Evolutionary conservation across 2,329 filamentous ascomycete species (phyloP), one percentile per base, ranked within the genome.

Genomic region (Penicillium sp.): DNA sequence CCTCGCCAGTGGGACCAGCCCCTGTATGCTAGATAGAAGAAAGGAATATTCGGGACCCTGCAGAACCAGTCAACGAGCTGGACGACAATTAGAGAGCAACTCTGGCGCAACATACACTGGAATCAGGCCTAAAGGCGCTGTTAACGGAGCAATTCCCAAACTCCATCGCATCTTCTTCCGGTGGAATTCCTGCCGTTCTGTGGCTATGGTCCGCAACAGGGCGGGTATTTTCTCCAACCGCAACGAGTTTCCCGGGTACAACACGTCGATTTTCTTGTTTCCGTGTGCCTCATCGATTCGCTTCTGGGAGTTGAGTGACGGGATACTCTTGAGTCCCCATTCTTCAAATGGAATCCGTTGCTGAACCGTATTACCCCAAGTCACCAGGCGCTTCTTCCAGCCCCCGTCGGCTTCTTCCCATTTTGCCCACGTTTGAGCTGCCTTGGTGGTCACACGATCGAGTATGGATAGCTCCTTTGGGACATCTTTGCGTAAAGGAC

Each of bases 281-380:
- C 86, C 83, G 62, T 83, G 81, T 37, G 84, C 85, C 52, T 85
- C 86, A 52, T 90, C 86, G 49, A 84, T 80, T 65, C 85, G 83
- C 57, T 87, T 83, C 64, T 85, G 83, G 56, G 85, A 79, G 43
- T 87, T 91, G 65, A 96, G 81, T 23, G 93, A 88, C 45, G 95
- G 95, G 52, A 99, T 88, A 35, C 92, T 96, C 79, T 98, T 98
- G 65, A 99, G 82, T 0, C 91, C 92, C 95, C 95, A 99, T 88
- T 99, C 95, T 77, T 98, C 91, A 73, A 91, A 97, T 3, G 95
- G 91, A 68, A 99, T 96, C 61, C 91, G 86, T 67, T 91, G 88
- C 60, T 99, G 85, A 16, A 91, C 86, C 49, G 86, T 81, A 77
- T 99, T 97, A 55, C 95, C 95, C 75, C 93, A 96, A 58, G 84